Conservation (phyloP, 2,329 filamentous ascomycete genomes). For the Pseudopithomyces chartarum region DNA sequence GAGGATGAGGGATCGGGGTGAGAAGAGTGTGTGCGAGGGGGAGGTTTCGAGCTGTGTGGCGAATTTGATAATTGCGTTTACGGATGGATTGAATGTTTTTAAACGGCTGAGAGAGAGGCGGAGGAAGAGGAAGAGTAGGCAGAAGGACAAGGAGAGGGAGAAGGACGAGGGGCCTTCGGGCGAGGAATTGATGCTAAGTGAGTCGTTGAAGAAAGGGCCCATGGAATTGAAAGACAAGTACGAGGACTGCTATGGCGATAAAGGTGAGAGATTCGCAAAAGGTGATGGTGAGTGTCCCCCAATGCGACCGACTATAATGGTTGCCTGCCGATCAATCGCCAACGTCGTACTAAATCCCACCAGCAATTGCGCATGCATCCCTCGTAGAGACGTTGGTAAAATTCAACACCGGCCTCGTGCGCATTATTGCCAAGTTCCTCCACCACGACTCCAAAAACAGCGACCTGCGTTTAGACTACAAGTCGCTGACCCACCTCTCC, state of each 20-base stretch:
- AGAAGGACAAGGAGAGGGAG: constrained; percentile 24
- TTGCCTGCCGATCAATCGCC: background rate
- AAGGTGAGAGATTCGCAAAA: constrained; percentile 47
- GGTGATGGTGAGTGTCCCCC: constrained; percentile 49
- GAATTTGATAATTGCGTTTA: constrained; percentile 52
- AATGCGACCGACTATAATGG: background rate
- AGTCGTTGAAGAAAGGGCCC: constrained; percentile 48
- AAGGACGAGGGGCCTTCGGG: constrained; percentile 28
- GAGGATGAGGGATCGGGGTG: constrained; percentile 30
- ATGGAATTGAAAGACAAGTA: constrained; percentile 51
- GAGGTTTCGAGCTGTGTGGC: constrained; percentile 44
- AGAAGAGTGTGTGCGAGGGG: constrained; percentile 23
- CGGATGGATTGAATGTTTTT: constrained; percentile 52
- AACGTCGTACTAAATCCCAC: background rate
- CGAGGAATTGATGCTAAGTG: constrained; percentile 46
- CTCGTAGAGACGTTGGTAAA: constrained; percentile 53
- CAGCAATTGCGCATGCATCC: constrained; percentile 53
- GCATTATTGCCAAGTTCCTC: constrained; percentile 52
- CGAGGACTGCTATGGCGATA: constrained; percentile 42
- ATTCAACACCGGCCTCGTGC: constrained; percentile 53
- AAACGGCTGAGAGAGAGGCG: constrained; percentile 46
- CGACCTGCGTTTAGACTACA: constrained; percentile 49
- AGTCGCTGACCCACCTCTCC: constrained; percentile 51
- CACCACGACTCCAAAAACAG: constrained; percentile 40
- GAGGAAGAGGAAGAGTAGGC: constrained; percentile 31